Conservation (phyloP, 495 filamentous ascomycete species). For the Aspergillus wentii region DNA sequence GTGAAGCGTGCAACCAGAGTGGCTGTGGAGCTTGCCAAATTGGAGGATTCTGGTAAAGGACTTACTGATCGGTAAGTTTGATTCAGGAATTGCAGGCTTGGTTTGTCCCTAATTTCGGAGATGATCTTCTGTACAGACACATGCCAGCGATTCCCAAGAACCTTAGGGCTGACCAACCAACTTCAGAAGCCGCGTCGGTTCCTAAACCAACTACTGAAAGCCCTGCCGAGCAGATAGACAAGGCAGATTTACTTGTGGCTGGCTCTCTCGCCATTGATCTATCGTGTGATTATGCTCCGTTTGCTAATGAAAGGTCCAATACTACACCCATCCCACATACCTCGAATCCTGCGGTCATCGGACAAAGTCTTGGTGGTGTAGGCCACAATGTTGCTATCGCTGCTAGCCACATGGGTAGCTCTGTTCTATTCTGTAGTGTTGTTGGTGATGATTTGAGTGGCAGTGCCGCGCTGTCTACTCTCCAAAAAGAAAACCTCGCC, state of each 20-base stretch:
- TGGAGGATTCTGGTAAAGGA: slow-evolving; percentile 40
- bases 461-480: slow-evolving; percentile 56
- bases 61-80: slow-evolving; percentile 36
- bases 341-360: slow-evolving; percentile 79
- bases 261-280: slow-evolving; percentile 87
- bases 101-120: slow-evolving; percentile 30
- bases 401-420: slow-evolving; percentile 55
- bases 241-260: slow-evolving; percentile 72
- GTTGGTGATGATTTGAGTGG: slow-evolving; percentile 77
- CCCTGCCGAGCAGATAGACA: slow-evolving; percentile 10
- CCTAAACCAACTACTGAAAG: slow-evolving; percentile 5
- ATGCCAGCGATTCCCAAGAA: slow-evolving; percentile 33
- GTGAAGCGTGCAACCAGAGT: slow-evolving; percentile 74
- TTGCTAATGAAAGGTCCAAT: slow-evolving; percentile 16
- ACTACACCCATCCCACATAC: slow-evolving; percentile 61
- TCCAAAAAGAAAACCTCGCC: slow-evolving; percentile 59
- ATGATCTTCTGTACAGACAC: slow-evolving; percentile 28
- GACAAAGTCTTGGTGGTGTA: slow-evolving; percentile 84
- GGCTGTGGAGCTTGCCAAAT: slow-evolving; percentile 66
- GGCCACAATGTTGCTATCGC: slow-evolving; percentile 89
- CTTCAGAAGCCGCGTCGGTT: slow-evolving; percentile 12
- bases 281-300: slow-evolving; percentile 69
- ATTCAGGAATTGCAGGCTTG: slow-evolving; percentile 5
- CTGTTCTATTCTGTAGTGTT: slow-evolving; percentile 65
- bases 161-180: slow-evolving; percentile 22